phyloP scores from a whole-genome alignment of 345 rosid genomes.

The Eucalyptus sideroxylon region DNA sequence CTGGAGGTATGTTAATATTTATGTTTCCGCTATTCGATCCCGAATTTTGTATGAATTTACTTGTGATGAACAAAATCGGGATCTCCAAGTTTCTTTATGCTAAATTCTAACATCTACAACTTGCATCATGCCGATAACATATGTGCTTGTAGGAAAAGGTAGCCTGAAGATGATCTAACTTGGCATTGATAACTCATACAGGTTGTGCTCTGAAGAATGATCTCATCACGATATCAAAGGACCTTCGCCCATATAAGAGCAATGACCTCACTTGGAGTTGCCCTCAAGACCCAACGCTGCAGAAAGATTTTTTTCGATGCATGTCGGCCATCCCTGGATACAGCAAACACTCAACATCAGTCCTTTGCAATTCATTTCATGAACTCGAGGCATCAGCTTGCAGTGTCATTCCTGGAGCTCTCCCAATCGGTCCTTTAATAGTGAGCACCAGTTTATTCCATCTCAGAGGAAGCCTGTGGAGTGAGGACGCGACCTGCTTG shows the following conservation, averaged over 20 bases:
- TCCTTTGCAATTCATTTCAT: slow-evolving; percentile 1
- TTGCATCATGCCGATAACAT: neutral
- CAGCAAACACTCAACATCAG: neutral
- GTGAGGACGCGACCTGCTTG: slow-evolving; percentile 14
- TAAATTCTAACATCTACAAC: too few species aligned
- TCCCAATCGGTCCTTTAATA: slow-evolving; percentile 21
- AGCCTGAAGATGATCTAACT: neutral
- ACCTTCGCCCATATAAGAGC: neutral
- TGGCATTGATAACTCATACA: neutral
- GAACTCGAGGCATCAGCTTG: neutral
- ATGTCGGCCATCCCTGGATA: neutral
- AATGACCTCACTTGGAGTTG: neutral
- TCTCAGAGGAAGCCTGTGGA: slow-evolving; percentile 2
- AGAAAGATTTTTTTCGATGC: neutral
- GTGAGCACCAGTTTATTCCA: neutral
- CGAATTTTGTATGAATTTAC: too few species aligned
- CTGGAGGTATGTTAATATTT: too few species aligned
- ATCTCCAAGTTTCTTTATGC: too few species aligned
- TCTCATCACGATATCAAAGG: neutral
- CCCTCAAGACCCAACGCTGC: neutral
- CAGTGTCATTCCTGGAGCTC: neutral
- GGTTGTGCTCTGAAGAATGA: neutral
- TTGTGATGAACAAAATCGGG: too few species aligned
- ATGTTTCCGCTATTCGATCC: too few species aligned
- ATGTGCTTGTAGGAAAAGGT: neutral